phyloP scores from a whole-genome alignment of 2,329 filamentous ascomycete genomes.

The Trichoderma guizhouense region DNA sequence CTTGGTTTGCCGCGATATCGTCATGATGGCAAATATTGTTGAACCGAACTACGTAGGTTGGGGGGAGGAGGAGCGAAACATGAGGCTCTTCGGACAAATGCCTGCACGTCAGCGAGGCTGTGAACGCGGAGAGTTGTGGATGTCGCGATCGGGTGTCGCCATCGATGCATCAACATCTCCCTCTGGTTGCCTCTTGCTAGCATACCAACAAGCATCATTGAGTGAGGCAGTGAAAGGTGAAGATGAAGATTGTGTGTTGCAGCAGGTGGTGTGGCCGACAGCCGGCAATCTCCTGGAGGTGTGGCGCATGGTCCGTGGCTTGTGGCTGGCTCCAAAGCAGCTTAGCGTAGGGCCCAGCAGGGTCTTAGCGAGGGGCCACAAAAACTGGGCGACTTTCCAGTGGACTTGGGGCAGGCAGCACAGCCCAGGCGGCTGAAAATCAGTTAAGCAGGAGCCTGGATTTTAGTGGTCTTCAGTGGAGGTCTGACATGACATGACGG shows the following conservation, averaged over 20 bases:
- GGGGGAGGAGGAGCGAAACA: background rate
- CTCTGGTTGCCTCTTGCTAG: constrained; percentile 7
- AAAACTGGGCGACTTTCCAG: constrained; percentile 1
- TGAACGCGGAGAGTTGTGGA: background rate
- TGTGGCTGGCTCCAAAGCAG: background rate
- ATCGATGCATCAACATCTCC: background rate
- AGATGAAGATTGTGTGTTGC: background rate
- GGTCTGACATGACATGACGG: background rate
- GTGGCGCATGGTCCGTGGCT: constrained; percentile 14
- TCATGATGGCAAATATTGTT: constrained; percentile 7
- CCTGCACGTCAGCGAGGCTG: constrained; percentile 15
- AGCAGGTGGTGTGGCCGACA: background rate
- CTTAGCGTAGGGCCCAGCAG: background rate
- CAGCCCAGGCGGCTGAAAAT: constrained; percentile 19
- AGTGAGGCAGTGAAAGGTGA: background rate
- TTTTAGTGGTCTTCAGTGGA: background rate
- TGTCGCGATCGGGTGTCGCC: constrained; percentile 6
- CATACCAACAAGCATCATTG: background rate
- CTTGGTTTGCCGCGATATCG: background rate
- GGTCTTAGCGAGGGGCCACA: constrained; percentile 12
- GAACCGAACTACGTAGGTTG: background rate
- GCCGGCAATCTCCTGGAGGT: constrained; percentile 5
- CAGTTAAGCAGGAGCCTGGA: background rate
- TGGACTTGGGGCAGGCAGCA: constrained; percentile 17
- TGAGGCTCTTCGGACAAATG: constrained; percentile 8